Evolutionary conservation across 148 eudicot genomes (phyloP).

Genomic region (Cornus controversa): DNA sequence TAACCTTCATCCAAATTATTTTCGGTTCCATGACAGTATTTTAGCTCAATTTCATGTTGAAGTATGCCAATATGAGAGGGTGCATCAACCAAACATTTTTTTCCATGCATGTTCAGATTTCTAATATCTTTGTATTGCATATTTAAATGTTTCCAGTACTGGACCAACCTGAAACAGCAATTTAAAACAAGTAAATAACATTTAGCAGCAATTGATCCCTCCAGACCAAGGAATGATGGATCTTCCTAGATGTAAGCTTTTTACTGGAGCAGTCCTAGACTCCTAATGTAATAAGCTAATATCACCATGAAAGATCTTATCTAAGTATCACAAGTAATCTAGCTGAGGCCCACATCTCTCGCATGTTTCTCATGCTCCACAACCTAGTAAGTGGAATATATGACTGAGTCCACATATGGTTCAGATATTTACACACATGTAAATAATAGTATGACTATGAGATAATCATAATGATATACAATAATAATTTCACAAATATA

Average conservation of each 20-base stretch:
- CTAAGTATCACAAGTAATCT: neutral
- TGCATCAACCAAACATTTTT: too few relatives aligned
- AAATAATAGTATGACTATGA: too few relatives aligned
- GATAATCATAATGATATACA: too few relatives aligned
- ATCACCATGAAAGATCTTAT: too few relatives aligned
- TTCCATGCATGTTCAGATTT: neutral
- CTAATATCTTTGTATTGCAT: neutral
- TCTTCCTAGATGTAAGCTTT: neutral
- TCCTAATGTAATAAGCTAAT: too few relatives aligned
- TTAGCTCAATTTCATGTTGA: too few relatives aligned
- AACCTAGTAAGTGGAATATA: neutral
- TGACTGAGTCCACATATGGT: neutral
- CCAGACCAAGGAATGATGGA: neutral
- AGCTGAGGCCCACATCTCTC: neutral
- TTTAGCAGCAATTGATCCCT: neutral
- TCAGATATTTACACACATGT: neutral
- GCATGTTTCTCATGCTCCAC: neutral
- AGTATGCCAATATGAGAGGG: too few relatives aligned
- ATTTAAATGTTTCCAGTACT: neutral
- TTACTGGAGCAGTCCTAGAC: too few relatives aligned
- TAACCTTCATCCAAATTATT: too few relatives aligned
- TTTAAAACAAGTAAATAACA: too few relatives aligned
- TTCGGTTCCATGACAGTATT: neutral
- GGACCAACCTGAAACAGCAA: neutral
- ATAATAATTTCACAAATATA: too few relatives aligned